Evolutionary conservation across 257 asterid genomes (phyloP).

Genomic region (Lycium ferocissimum): DNA sequence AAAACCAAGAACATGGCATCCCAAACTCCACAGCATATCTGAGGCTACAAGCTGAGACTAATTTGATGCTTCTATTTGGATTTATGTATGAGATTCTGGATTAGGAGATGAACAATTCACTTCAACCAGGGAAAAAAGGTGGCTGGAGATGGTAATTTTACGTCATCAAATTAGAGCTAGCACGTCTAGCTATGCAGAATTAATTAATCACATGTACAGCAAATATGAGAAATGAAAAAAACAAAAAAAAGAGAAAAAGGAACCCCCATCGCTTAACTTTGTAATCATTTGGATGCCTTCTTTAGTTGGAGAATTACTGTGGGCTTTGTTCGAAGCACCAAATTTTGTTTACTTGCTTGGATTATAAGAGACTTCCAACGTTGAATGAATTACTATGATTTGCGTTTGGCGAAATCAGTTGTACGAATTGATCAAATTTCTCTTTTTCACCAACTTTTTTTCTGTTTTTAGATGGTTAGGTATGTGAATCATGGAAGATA

Average conservation of each 20-base stretch:
- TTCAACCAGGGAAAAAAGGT: not conserved
- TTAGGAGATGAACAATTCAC: not conserved
- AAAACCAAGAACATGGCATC: slow-evolving; percentile 69
- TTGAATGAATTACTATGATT: slow-evolving; percentile 1
- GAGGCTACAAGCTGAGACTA: slow-evolving; percentile 62
- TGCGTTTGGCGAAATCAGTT: not conserved
- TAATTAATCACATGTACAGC: slow-evolving; percentile 29
- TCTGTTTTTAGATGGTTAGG: not conserved
- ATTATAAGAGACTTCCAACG: not conserved
- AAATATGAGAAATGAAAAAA: not conserved
- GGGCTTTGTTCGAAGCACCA: slow-evolving; percentile 32
- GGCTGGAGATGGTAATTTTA: not conserved
- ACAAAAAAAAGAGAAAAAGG: not conserved
- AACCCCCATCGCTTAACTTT: not conserved
- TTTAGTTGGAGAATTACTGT: slow-evolving; percentile 18
- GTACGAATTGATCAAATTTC: not conserved
- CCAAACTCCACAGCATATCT: slow-evolving; percentile 68
- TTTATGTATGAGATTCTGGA: slow-evolving; percentile 24
- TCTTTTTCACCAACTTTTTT: not conserved
- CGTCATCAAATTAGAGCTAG: not conserved
- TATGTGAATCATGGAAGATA: not conserved
- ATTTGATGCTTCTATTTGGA: not conserved
- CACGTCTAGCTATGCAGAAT: not conserved
- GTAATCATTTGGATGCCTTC: slow-evolving; percentile 30
- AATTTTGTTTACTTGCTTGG: slow-evolving; percentile 25